These are phyloP conservation scores for Rickenella mellea DNA, from an alignment of 768 basidiomycete genomes.

Conservation along the genomic window DNA sequence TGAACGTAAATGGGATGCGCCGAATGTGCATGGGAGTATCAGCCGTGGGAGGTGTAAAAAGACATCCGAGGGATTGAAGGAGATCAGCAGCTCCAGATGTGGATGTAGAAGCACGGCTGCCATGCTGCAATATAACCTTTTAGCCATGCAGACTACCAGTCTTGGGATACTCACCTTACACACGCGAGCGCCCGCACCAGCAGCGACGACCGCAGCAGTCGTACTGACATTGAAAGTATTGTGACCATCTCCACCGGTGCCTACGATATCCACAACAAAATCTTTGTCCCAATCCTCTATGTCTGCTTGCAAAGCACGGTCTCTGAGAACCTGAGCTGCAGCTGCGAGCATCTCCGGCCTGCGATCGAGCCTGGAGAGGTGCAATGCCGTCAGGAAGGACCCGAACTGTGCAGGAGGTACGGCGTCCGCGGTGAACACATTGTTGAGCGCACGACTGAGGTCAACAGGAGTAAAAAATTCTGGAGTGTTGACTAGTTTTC, in stretches of 20 bases:
- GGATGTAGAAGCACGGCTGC: slow-evolving; percentile 84
- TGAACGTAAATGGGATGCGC: slow-evolving; percentile 78
- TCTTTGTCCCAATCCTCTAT: slow-evolving; percentile 54
- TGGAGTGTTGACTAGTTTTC: slow-evolving; percentile 71
- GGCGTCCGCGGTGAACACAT: slow-evolving; percentile 53
- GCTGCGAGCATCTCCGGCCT: slow-evolving; percentile 70
- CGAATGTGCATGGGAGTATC: slow-evolving; percentile 47
- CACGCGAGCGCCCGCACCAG: slow-evolving; percentile 88
- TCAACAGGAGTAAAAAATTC: slow-evolving; percentile 76
- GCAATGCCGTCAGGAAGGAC: slow-evolving; percentile 81
- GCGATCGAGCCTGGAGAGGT: slow-evolving; percentile 69
- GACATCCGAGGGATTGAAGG: slow-evolving; percentile 72
- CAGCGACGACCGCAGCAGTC: slow-evolving; percentile 86
- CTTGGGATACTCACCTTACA: slow-evolving; percentile 59
- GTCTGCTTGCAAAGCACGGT: slow-evolving; percentile 54
- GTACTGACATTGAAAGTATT: slow-evolving; percentile 98
- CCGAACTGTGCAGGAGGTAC: slow-evolving; percentile 72
- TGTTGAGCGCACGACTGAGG: slow-evolving; percentile 61
- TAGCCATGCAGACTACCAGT: neutral
- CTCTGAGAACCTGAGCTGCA: slow-evolving; percentile 65
- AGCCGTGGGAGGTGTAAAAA: slow-evolving; percentile 56
- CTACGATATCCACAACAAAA: slow-evolving; percentile 76
- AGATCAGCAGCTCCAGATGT: slow-evolving; percentile 92
- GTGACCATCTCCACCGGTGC: slow-evolving; percentile 91
- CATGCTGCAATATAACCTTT: slow-evolving; percentile 51